These are phyloP conservation scores for Diphasiastrum complanatum DNA, from an alignment of 83 land plant genomes.

Conservation along the genomic window DNA sequence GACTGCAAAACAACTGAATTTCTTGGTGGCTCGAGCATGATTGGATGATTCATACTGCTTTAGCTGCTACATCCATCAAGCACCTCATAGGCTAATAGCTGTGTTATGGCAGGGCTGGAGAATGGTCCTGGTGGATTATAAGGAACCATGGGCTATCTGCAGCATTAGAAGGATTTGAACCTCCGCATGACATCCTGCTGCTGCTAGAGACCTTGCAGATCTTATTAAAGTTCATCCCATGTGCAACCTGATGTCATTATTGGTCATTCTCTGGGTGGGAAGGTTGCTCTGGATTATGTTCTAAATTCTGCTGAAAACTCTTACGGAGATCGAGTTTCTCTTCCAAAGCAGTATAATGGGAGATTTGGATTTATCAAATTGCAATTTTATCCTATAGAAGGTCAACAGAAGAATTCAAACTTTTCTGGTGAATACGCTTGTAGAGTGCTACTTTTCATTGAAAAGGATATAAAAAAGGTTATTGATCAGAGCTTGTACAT, in stretches of 20 bases:
- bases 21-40: too few relatives aligned
- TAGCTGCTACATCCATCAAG: too few relatives aligned
- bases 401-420: too few relatives aligned
- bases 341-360: constrained; percentile 52
- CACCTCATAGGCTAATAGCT: too few relatives aligned
- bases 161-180: constrained; percentile 39
- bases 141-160: constrained; percentile 80
- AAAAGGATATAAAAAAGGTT: too few relatives aligned
- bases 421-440: too few relatives aligned
- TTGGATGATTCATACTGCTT: too few relatives aligned
- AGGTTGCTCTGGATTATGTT: constrained; percentile 62
- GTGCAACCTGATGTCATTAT: constrained; percentile 65
- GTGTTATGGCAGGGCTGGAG: constrained; percentile 65
- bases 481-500: too few relatives aligned
- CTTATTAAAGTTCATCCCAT: constrained; percentile 44
- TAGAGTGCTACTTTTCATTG: too few relatives aligned
- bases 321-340: constrained; percentile 39
- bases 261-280: constrained; percentile 84
- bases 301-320: constrained; percentile 41
- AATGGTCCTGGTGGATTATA: constrained; percentile 62
- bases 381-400: too few relatives aligned
- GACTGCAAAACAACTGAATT: too few relatives aligned
- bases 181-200: constrained; percentile 64
- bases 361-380: not conserved
- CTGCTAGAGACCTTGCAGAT: constrained; percentile 67